Evolutionary conservation across 768 basidiomycete genomes (phyloP), one percentile per base, ranked within the genome.

Genomic region (Agaricus blazei): DNA sequence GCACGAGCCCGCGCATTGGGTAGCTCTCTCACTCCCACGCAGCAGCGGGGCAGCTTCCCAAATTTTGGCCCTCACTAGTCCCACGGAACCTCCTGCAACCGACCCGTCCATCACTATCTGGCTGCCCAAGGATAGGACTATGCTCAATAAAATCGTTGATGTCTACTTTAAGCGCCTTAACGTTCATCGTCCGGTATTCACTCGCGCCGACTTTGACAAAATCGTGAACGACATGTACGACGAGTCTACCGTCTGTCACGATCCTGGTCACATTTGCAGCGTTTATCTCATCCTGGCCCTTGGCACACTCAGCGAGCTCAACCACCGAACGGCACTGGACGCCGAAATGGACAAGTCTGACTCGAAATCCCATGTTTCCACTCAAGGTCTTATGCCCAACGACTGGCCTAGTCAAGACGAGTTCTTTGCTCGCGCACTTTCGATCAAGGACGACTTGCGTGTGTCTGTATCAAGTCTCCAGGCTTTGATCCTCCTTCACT

Each of bases 381-480:
- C 78, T 12, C 83, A 84, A 68, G 82, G 81, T 56, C 75, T 87
- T 34, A 80, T 91, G 75, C 81, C 83, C 12, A 64, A 72, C 7
- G 74, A 77, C 49, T 93, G 90, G 90, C 91, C 90, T 9, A 81
- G 82, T 40, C 86, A 90, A 57, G 88, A 88, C 59, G 89, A 92
- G 62, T 91, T 93, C 68, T 91, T 92, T 67, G 85, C 89, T 58
- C 78, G 86, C 31, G 89, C 90, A 1, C 70, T 93, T 2, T 75
- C 79, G 19, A 78, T 90, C 60, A 92, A 93, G 65, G 88, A 90
- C 8, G 88, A 93, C 59, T 72, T 93, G 42, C 82, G 87, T 9
- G 90, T 92, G 64, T 90, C 90, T 4, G 81, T 92, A 42, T 83
- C 85, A 4, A 90, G 88, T 64, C 70, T 93, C 58, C 91, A 93